Conservation (phyloP, 805 yeast species). For the Candida nitratophila region DNA sequence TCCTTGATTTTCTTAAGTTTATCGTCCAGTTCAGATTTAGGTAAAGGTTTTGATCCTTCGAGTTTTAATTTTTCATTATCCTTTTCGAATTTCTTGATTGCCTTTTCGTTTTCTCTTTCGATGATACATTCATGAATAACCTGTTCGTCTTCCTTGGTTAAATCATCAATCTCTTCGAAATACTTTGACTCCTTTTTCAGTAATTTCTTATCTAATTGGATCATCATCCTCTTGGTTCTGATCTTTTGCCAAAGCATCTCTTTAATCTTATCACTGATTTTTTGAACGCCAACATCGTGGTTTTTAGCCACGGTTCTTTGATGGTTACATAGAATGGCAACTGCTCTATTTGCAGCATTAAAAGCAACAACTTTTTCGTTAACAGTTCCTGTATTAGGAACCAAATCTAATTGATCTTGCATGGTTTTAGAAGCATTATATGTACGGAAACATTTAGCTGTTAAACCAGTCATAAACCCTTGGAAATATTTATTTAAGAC, state of each 20-base stretch:
- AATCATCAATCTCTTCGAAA: constrained; percentile 61
- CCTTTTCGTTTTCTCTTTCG: constrained; percentile 60
- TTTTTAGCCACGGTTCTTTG: constrained; percentile 86
- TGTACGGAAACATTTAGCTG: constrained; percentile 97
- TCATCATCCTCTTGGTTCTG: constrained; percentile 62
- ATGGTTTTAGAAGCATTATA: constrained; percentile 93
- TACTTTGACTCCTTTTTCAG: constrained; percentile 45
- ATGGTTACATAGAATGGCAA: constrained; percentile 94
- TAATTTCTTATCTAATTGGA: constrained; percentile 50
- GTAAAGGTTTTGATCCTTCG: constrained; percentile 47
- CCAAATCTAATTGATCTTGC: constrained; percentile 88
- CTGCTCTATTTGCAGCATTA: constrained; percentile 93
- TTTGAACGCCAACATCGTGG: constrained; percentile 75
- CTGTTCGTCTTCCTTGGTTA: constrained; percentile 57
- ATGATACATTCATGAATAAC: constrained; percentile 52
- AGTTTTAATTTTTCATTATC: constrained; percentile 69
- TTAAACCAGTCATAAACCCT: constrained; percentile 83
- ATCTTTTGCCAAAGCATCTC: constrained; percentile 84
- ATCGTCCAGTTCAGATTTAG: constrained; percentile 46
- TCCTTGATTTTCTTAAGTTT: constrained; percentile 51
- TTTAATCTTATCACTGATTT: constrained; percentile 66
- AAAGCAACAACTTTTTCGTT: constrained; percentile 81
- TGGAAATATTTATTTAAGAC: constrained; percentile 81
- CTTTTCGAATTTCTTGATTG: constrained; percentile 55
- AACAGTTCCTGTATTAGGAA: constrained; percentile 80